A percentile compares a stretch with the other conserved stretches of the same genome.
Evolutionary conservation across 2,329 filamentous ascomycete species (phyloP).

Genomic region (Cryphonectria carpinicola): DNA sequence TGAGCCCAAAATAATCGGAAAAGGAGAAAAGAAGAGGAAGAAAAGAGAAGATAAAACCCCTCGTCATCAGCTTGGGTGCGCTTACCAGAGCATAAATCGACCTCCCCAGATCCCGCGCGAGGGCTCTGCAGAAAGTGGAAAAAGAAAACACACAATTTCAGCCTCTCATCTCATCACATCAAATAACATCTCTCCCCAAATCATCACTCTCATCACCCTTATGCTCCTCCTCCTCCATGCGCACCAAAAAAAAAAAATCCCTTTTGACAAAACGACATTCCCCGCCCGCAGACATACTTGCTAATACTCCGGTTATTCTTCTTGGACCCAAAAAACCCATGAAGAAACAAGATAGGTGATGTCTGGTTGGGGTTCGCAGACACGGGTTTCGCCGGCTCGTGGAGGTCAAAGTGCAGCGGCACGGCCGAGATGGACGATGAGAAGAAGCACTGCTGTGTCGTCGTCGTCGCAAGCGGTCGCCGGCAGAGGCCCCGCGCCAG

Average conservation of each 20-base stretch:
- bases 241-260: no score
- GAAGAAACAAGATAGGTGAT: conserved; percentile 80
- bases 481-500: conserved; percentile 11
- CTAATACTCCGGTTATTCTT: conserved; percentile 93
- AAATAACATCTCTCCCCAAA: not conserved
- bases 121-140: conserved; percentile 56
- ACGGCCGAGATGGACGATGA: conserved; percentile 32
- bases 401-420: conserved; percentile 66
- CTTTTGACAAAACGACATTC: no score
- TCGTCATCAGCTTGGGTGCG: conserved; percentile 18
- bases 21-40: not conserved
- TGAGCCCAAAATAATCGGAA: no score
- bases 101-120: conserved; percentile 79
- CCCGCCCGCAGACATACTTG: conserved; percentile 62
- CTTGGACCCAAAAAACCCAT: conserved; percentile 93
- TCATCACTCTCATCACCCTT: not conserved
- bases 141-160: conserved; percentile 9
- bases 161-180: not conserved
- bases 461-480: conserved; percentile 12
- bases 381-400: conserved; percentile 57
- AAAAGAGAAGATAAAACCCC: not conserved
- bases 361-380: conserved; percentile 43
- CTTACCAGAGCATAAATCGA: conserved; percentile 81
- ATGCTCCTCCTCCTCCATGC: not conserved
- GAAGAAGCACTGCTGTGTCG: conserved; percentile 3